Base-by-base conservation (phyloP, 2,329 filamentous ascomycete genomes). In the Stemphylium lycopersici region DNA sequence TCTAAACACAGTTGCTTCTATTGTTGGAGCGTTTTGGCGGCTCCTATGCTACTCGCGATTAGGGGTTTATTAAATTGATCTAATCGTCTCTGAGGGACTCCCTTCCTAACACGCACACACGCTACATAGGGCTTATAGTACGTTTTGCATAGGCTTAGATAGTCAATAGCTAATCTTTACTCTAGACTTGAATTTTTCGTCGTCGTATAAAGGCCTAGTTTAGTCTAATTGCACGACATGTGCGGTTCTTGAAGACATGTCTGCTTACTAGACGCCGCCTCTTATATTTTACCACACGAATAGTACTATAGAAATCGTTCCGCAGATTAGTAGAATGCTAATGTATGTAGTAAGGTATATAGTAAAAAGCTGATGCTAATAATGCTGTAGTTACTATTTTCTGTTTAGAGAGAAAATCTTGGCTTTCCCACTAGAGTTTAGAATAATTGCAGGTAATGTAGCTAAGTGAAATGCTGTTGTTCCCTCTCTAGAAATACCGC, bases 221-320 rank as follows among this genome's bases (percentile, higher is more conserved):
- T 74, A 68, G 13, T 87, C 83, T 40, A 78, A 86, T 59, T 96
- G 92, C 78, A 95, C 91, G 1, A 93, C 90, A 10, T 96, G 91
- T 72, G 85, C 83, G 51, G 89, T 96, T 37, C 86, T 80, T 33
- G 82, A 93, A 77, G 92, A 96, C 77, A 89, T 87, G 77, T 96
- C 91, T n/a, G 87, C 86, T 29, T 96, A 96, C 79, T 96, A 91
- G 76, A 85, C 87, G 47, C 92, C 92, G 0, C 78, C 84, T 2
- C 71, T 96, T 59, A 93, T 93, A 78, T 96, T 96, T 75, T 76
- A 87, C 70, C 84, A 92, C 67, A 68, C 77, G 11, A 88, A 90
- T 63, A 85, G 88, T 52, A 79, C 86, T 51, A 85, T 85, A 45
- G 84, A 90, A 65, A 74, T 90, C 52, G 90, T 96, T 40, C 76